Conservation (phyloP, 2,329 filamentous ascomycete species). For the Ustulina deusta region DNA sequence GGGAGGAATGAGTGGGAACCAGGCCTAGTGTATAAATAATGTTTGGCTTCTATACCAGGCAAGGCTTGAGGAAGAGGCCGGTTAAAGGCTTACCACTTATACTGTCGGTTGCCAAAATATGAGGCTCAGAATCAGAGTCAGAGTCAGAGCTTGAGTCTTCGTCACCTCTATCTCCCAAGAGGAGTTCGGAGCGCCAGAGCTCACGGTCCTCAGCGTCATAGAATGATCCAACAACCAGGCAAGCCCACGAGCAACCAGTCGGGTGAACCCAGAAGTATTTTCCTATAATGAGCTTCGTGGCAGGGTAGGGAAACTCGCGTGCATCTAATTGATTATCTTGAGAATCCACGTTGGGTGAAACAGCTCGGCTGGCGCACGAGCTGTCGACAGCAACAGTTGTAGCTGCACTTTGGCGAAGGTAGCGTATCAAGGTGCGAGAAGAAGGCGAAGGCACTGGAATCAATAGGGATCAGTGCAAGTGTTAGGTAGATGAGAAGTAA, state of each 20-base stretch:
- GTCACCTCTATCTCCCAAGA: conserved; percentile 49
- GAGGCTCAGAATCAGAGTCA: conserved; percentile 24
- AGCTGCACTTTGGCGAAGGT: neutral
- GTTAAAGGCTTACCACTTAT: conserved; percentile 18
- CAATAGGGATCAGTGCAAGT: neutral
- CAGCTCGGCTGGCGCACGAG: conserved; percentile 36
- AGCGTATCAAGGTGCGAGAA: neutral
- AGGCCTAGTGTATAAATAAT: neutral
- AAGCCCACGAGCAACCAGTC: conserved; percentile 57
- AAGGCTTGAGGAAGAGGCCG: neutral
- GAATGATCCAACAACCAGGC: conserved; percentile 61
- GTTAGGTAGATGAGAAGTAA: neutral
- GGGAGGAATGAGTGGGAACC: neutral
- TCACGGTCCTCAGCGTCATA: conserved; percentile 57
- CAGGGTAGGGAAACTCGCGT: conserved; percentile 57
- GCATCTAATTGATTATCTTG: conserved; percentile 15
- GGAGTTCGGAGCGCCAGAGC: conserved; percentile 62
- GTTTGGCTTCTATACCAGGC: neutral
- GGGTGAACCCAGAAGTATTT: conserved; percentile 55
- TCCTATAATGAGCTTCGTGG: conserved; percentile 60
- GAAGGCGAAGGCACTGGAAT: neutral
- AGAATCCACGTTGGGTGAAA: conserved; percentile 47
- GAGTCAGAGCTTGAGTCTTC: conserved; percentile 15
- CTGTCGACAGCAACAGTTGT: neutral
- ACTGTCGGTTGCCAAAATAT: conserved; percentile 6